Evolutionary conservation across 306 rosid genomes (phyloP), one percentile per base, ranked within the genome.

Genomic region (Dryas alaskensis): DNA sequence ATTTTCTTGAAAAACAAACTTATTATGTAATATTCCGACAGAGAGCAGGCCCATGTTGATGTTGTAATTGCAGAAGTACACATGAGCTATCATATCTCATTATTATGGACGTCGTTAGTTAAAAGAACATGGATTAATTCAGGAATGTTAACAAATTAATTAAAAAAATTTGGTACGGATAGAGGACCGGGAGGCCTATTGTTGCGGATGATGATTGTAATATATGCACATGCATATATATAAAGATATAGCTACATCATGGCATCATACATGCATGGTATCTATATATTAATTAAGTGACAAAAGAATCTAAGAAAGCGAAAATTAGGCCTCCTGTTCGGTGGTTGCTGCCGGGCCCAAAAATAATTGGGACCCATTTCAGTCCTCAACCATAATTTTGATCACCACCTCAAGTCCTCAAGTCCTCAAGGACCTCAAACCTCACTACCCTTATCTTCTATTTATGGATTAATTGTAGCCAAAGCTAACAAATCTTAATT

Each of bases 261-360:
- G 6, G 46, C 11, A 60, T 13, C 42, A 60, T 25, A 40, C 67
- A 62, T 31, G 37, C 37, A 31, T 31, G 37, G 37, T 31, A 31
- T 31, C 37, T 31, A 14, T 74, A 25, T 40, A 65, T 67, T 54
- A 64, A 70, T 22, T 19, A 43, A 78, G 73, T 76, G 83, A 85
- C 60, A 80, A 43, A 66, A 76, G 79, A 66, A 79, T 79, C 72
- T 70, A 60, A 80, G 63, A 80, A 76, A 63, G 63, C 61, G 81
- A 81, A 59, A 19, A 39, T 51, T 50, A 48, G 80, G 85, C 65
- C 78, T 80, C 79, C 25, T 73, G 84, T 85, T 86, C 73, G 88
- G 84, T 86, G 85, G 87, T 86, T 79, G 91, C 88, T 81, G 91
- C 88, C 80, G 86, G 93, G 80, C 62, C 80, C 81, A 62, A 80